A percentile compares a stretch with the other conserved stretches of the same genome.
Conservation (phyloP, 2,329 filamentous ascomycete species). For the Graphiopsis chlorocephala region DNA sequence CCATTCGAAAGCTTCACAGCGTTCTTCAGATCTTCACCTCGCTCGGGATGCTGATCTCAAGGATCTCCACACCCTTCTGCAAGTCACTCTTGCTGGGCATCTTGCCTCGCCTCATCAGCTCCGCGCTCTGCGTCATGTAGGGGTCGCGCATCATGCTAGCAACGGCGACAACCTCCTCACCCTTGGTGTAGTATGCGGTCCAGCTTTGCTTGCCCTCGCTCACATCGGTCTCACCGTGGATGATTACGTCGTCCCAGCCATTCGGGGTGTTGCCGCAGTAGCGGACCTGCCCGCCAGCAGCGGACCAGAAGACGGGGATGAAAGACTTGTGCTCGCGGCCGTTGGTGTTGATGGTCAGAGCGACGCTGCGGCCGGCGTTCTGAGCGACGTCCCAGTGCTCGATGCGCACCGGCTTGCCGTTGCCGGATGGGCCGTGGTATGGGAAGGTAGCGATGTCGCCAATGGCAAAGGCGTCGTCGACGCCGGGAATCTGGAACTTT, state of each 20-base stretch:
- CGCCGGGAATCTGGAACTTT: slow-evolving; percentile 69
- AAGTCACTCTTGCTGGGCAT: slow-evolving; percentile 83
- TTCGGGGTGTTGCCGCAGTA: slow-evolving; percentile 86
- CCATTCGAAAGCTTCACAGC: background rate
- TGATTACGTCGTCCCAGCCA: slow-evolving; percentile 81
- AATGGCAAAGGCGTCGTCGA: slow-evolving; percentile 84
- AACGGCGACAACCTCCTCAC: slow-evolving; percentile 83
- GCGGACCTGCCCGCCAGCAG: slow-evolving; percentile 79
- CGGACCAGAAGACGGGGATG: slow-evolving; percentile 96
- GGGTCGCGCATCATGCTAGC: slow-evolving; percentile 89
- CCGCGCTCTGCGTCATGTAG: slow-evolving; percentile 74
- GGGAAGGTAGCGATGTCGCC: slow-evolving; percentile 95
- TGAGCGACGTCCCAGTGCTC: slow-evolving; percentile 99
- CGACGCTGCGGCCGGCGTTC: slow-evolving; percentile 80
- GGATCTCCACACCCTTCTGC: slow-evolving; percentile 55
- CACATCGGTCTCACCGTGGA: slow-evolving; percentile 70
- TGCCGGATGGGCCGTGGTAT: slow-evolving; percentile 83
- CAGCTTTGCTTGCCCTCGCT: slow-evolving; percentile 67
- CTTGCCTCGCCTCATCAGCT: slow-evolving; percentile 76
- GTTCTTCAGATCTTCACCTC: slow-evolving; percentile 32
- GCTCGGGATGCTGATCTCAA: slow-evolving; percentile 44
- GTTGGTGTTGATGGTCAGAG: slow-evolving; percentile 70
- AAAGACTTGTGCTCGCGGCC: slow-evolving; percentile 64
- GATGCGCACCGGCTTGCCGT: slow-evolving; percentile 72
- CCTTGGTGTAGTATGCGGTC: slow-evolving; percentile 83